Evolutionary conservation across 306 rosid species (phyloP), one percentile per base, ranked within the genome.

Genomic region (Prunus davidiana): DNA sequence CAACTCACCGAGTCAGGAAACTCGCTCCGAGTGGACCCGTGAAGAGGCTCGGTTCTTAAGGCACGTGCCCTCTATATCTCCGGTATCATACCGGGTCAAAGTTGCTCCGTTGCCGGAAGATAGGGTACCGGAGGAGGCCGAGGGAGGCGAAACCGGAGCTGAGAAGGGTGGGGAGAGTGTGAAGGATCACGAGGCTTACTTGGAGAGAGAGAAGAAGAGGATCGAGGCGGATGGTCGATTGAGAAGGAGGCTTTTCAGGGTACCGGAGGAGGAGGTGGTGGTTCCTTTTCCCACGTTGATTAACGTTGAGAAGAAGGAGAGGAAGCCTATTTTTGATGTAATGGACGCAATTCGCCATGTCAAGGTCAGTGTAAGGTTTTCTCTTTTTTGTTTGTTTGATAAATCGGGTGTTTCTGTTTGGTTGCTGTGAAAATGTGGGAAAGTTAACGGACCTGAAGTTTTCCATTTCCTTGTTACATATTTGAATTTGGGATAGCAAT

Each of bases 51-150:
- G 98, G 3, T 94, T 87, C 67, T 84, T 94, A 46, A 89, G 88
- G 81, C 92, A 92, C 32, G 82, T 62, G 27, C 90, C 95, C 3
- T 76, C 89, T 4, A 75, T 90, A n/a, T 2, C 85, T 12, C 89
- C 89, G 4, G 96, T 91, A 38, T 85, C 96, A 14, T 91, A 93
- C 68, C 76, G 91, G 2, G 0, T 71, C 2, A 85, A 91, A 1
- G 96, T 89, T 50, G 99, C 97, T 20, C 97, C 97, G 11, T 88
- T 95, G 11, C 99, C 97, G 20, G 99, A 89, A 34, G 88, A 89
- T 72, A 92, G 22, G 78, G 76, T 1, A 1, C 24, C 83, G 15
- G 80, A 11, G 49, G 68, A 69, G 13, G 75, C 69, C 10, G 80
- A 32, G 8, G 64, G 34, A 24, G 72, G 27, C 27, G 65, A 55